A percentile compares a stretch with the other conserved stretches of the same genome.
Evolutionary conservation across 2,329 filamentous ascomycete genomes (phyloP).

Genomic region (Aureobasidium vineae): DNA sequence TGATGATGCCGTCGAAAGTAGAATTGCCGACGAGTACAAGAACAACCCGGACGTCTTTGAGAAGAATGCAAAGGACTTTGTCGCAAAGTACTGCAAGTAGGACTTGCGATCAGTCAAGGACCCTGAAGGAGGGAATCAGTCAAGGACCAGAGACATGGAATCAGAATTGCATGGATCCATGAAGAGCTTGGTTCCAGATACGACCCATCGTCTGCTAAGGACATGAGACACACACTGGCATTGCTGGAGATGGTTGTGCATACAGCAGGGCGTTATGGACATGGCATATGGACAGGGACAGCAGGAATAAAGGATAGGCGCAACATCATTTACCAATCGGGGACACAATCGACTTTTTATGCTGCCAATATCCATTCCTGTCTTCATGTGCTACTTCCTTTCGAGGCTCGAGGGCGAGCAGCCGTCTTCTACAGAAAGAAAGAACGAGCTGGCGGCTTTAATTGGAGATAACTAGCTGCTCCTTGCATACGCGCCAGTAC

Average conservation of each 20-base stretch:
- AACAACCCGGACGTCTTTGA: constrained; percentile 67
- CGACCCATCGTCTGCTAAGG: background rate
- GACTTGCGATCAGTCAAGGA: background rate
- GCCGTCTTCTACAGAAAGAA: background rate
- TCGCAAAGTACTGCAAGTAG: constrained; percentile 57
- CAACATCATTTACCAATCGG: background rate
- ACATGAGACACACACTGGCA: background rate
- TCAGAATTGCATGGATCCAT: background rate
- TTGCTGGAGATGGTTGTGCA: background rate
- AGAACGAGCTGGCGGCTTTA: background rate
- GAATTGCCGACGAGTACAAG: constrained; percentile 82
- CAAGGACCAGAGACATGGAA: background rate
- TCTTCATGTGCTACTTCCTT: background rate
- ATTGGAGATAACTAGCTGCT: background rate
- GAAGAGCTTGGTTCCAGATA: background rate
- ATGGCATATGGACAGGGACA: background rate
- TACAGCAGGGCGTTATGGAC: constrained; percentile 1
- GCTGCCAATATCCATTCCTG: background rate
- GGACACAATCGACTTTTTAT: background rate
- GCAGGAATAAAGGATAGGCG: background rate
- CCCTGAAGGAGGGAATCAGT: background rate
- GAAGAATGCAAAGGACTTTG: constrained; percentile 71
- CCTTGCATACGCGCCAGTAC: background rate
- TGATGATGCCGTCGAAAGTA: constrained; percentile 82
- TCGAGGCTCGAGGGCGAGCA: background rate